Conservation (phyloP, 192 early-diverging fungal genomes). For the Rhizophagus sp. region DNA sequence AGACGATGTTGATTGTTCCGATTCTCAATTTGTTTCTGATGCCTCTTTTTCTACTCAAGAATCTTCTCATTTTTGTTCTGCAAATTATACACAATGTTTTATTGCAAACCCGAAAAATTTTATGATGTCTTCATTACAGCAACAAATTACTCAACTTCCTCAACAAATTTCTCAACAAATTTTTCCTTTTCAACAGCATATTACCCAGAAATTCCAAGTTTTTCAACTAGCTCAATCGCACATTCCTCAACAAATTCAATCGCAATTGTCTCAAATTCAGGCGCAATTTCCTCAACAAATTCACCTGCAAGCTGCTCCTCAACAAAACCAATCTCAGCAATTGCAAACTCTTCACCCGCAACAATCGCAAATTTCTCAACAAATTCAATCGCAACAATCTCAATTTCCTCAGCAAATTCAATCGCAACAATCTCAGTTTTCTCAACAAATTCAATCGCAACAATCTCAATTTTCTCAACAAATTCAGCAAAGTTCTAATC, state of each 20-base stretch:
- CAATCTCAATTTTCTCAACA: neutral
- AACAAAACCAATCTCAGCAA: neutral
- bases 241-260: no score
- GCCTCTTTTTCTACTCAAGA: no score
- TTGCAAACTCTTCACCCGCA: neutral
- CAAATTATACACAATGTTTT: no score
- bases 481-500: neutral
- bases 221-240: no score
- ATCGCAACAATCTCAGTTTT: neutral
- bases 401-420: neutral
- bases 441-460: neutral
- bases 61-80: no score
- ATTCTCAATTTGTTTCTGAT: no score
- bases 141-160: neutral
- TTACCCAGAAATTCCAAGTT: neutral
- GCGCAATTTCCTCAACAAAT: neutral
- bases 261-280: neutral
- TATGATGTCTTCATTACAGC: no score
- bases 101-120: no score
- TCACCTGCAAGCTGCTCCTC: no score
- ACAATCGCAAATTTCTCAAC: neutral
- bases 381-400: neutral
- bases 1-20: no score
- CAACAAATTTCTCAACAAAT: neutral
- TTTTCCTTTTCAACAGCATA: no score